Percentiles rank a stretch among this genome's conserved stretches.
These are phyloP conservation scores for Hypoxylon rubiginosum DNA, from an alignment of 2,329 filamentous ascomycete genomes.

Conservation along the genomic window DNA sequence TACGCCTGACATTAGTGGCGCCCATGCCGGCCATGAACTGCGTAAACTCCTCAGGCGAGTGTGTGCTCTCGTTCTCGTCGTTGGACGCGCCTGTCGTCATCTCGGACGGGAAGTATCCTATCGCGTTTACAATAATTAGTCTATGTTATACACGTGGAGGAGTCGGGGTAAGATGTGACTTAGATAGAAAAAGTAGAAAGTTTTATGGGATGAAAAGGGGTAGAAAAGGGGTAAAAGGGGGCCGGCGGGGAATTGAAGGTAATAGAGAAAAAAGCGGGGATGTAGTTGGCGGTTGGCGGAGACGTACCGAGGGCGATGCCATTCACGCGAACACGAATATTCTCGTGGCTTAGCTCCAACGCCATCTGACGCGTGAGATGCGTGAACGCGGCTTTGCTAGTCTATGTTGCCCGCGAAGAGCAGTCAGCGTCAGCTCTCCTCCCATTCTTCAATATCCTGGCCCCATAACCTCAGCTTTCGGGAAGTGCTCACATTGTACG, in stretches of 20 bases:
- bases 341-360: constrained; percentile 47
- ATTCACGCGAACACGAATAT: constrained; percentile 50
- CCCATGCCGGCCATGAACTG: constrained; percentile 38
- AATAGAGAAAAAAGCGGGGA: neutral
- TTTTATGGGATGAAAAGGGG: neutral
- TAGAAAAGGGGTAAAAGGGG: neutral
- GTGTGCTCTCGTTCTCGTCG: constrained; percentile 43
- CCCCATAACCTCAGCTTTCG: neutral
- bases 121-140: neutral
- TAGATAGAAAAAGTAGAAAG: neutral
- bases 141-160: neutral
- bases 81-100: constrained; percentile 45
- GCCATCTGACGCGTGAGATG: constrained; percentile 50
- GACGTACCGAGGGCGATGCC: constrained; percentile 45
- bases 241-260: neutral
- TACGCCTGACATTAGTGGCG: constrained; percentile 40
- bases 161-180: neutral
- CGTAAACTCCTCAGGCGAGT: constrained; percentile 35
- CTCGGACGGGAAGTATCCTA: constrained; percentile 50
- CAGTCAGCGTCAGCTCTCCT: neutral
- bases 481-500: constrained; percentile 45
- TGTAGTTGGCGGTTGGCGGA: neutral
- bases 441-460: no score
- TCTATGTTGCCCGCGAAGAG: constrained; percentile 26
- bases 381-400: constrained; percentile 45